A percentile compares a stretch with the other conserved stretches of the same genome.
These are phyloP conservation scores for Rhododendron mucronatum DNA, from an alignment of 148 eudicot genomes.

Conservation along the genomic window DNA sequence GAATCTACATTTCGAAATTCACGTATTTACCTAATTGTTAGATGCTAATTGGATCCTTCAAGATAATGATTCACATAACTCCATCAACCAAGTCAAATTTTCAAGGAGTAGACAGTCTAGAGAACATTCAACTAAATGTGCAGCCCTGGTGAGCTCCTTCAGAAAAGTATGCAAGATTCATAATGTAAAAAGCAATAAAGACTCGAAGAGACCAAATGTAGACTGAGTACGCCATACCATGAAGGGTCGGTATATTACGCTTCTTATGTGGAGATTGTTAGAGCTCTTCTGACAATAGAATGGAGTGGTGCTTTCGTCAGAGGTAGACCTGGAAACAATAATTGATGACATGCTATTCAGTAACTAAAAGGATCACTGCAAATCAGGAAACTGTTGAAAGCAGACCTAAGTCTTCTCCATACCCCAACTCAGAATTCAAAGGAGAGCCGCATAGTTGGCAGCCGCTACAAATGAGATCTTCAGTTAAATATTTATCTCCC, in stretches of 20 bases:
- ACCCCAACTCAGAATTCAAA: constrained; percentile 41
- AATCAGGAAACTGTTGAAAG: constrained; percentile 1
- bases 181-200: neutral
- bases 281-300: constrained; percentile 63
- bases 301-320: constrained; percentile 27
- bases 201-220: constrained; percentile 1
- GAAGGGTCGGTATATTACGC: constrained; percentile 71
- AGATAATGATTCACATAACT: neutral
- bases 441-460: constrained; percentile 68
- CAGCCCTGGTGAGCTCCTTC: neutral
- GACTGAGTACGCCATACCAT: constrained; percentile 41
- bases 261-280: constrained; percentile 45
- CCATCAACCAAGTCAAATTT: neutral
- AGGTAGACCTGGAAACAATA: constrained; percentile 31
- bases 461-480: constrained; percentile 73
- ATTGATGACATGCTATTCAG: constrained; percentile 8
- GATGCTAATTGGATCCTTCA: neutral
- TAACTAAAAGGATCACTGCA: neutral
- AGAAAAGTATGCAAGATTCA: neutral
- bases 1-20: neutral
- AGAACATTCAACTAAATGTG: neutral
- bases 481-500: constrained; percentile 35
- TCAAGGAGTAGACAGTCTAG: neutral
- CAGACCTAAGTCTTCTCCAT: constrained; percentile 16
- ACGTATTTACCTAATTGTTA: neutral